Conservation (phyloP, 2,329 filamentous ascomycete species). For the Phyllosticta capitalensis region DNA sequence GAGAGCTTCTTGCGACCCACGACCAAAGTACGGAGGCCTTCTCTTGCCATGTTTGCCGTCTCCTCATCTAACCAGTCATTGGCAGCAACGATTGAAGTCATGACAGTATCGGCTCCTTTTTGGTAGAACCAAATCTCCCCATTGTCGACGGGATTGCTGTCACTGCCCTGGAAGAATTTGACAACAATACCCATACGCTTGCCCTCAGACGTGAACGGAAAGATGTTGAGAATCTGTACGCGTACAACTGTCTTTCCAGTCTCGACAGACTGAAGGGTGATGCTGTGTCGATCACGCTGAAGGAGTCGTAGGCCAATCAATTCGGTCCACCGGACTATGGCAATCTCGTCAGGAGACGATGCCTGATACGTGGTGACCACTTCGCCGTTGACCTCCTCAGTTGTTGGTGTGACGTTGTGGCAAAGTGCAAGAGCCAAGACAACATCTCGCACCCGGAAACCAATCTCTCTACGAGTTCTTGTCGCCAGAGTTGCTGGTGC, state of each 20-base stretch:
- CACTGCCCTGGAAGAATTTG: conserved; percentile 52
- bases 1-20: conserved; percentile 87
- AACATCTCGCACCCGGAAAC: conserved; percentile 83
- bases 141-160: conserved; percentile 36
- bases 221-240: conserved; percentile 84
- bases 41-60: conserved; percentile 98
- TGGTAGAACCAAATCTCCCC: conserved; percentile 98
- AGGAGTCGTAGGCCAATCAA: conserved; percentile 76
- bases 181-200: conserved; percentile 98
- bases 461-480: conserved; percentile 84
- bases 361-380: conserved; percentile 83
- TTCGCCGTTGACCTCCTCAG: conserved; percentile 70
- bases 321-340: conserved; percentile 93
- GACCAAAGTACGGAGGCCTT: conserved; percentile 87
- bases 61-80: conserved; percentile 99
- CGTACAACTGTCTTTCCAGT: conserved; percentile 67
- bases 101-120: conserved; percentile 96
- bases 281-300: conserved; percentile 77
- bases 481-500: conserved; percentile 57
- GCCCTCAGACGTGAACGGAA: conserved; percentile 94
- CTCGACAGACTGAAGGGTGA: conserved; percentile 69
- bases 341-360: conserved; percentile 95
- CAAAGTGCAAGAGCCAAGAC: conserved; percentile 87
- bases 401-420: conserved; percentile 92
- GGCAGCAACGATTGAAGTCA: conserved; percentile 87